Base-by-base conservation (phyloP, 495 filamentous ascomycete species). In the Annulohypoxylon maeteangense region DNA sequence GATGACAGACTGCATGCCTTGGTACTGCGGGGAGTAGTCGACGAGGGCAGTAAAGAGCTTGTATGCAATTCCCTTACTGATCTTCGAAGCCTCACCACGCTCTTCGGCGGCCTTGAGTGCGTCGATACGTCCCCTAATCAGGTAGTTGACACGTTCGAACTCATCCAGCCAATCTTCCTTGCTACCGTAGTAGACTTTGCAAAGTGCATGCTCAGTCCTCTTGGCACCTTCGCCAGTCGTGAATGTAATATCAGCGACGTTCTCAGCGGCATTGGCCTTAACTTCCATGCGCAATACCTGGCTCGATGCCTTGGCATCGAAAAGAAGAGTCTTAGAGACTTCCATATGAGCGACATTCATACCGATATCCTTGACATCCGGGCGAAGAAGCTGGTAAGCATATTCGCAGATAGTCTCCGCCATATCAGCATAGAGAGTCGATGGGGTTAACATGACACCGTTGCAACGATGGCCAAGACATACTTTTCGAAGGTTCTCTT, bases 401-500 rank as follows among this genome's bases (percentile, higher is more conserved):
- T 92, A 93, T 25, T 93, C 86, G 65, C 84, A 89, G 42, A 92
- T 78, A 0, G 92, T 93, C 65, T 92, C 85, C 11, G 90, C 91
- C 82, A 93, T 92, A 76, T 95, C 92, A 25, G 88, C 91, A 65
- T 93, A 93, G 1, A 94, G 78, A 2, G 90, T 87, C 23, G 84
- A 85, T 3, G 85, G 84, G 42, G 82, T 86, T 10, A 87, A 77
- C 1, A 76, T 69, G 20, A 81, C 76, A 14, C 89, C 89, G 72
- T 95, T 93, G 69, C 93, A 90, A 58, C 87, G 80, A 76, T 95
- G 91, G n/a, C 91, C 91, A 23, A 85, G 80, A 55, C 92, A 88
- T 11, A 88, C 83, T 8, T 84, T 81, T 48, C 85, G 82, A 34
- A 95, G 81, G 16, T 88, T 84, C 10, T 86, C 83, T 48, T 89